Evolutionary conservation across 2,329 filamentous ascomycete genomes (phyloP), one percentile per base, ranked within the genome.

Genomic region (Fusarium tjaetaba): DNA sequence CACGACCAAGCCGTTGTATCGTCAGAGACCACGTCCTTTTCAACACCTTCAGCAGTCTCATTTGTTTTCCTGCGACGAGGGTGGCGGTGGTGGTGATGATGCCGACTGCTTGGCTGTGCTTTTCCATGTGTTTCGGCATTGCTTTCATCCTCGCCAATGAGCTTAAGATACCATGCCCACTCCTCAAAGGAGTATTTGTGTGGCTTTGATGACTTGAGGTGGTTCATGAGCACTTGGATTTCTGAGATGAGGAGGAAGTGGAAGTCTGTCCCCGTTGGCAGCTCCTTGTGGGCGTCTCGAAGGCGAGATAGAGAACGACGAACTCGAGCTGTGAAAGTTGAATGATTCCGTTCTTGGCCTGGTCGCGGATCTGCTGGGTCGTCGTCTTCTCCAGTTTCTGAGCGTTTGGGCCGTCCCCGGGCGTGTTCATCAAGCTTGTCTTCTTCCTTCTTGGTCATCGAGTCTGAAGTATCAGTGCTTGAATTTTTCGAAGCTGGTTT

Each of bases 81-180:
- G 20, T 73, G 59, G 20, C 72, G 59, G 1, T 42, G 59, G 26
- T 56, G 61, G 24, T 48, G 72, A 22, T 66, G 67, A 36, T 61
- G 72, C 42, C 73, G 78, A 32, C 72, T 66, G 48, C 77, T 80
- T 13, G 80, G 77, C 32, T 70, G 73, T 11, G 81, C 81, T 65
- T 82, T 84, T n/a, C 85, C 80, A 76, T 91, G 89, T 24, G 82
- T 86, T 11, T 83, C 80, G 5, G 87, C 82, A 71, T 84, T 84
- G 61, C 81, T 82, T 77, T 91, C 89, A 78, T 91, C 88, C 77
- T 91, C 89, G 52, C 89, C 89, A n/a, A 97, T 93, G 38, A 97
- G 86, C 28, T 89, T 88, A 13, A 95, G 91, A 76, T 94, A 96
- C 84, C 94, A 93, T 0, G 93, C 92, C 95, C 95, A 97, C 79